Conservation (phyloP, 164 flowering plant species). For the Litsea cubeba region DNA sequence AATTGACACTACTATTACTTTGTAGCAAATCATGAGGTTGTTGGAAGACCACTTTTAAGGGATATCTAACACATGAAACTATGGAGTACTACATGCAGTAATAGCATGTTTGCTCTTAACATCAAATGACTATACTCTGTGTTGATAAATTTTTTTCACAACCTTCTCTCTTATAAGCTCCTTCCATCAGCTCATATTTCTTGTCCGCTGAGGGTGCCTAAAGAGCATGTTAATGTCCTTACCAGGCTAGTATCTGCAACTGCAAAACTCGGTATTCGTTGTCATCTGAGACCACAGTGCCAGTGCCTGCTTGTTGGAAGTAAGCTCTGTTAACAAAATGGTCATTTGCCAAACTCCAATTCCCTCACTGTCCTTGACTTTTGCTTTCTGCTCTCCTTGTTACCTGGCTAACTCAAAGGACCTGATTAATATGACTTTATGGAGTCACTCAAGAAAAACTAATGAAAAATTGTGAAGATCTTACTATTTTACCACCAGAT, state of each 20-base stretch:
- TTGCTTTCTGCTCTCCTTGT: background rate
- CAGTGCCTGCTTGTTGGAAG: slow-evolving; percentile 11
- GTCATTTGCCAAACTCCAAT: slow-evolving; percentile 28
- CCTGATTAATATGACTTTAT: background rate
- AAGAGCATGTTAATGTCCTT: slow-evolving; percentile 20
- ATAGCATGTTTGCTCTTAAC: background rate
- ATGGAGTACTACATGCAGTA: background rate
- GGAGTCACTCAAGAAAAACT: background rate
- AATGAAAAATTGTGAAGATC: background rate
- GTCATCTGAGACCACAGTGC: slow-evolving; percentile 10
- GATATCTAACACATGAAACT: no score
- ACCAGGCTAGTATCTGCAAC: slow-evolving; percentile 17
- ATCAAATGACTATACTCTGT: background rate
- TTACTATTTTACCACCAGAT: slow-evolving; percentile 44
- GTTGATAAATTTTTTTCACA: no score
- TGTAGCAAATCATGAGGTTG: no score
- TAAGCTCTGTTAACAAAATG: slow-evolving; percentile 19
- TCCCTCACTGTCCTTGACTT: slow-evolving; percentile 19
- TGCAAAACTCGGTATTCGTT: slow-evolving; percentile 13
- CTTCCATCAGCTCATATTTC: slow-evolving; percentile 13
- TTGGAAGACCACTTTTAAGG: no score
- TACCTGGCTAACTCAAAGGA: background rate
- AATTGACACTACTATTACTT: no score
- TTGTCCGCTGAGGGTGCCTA: slow-evolving; percentile 18
- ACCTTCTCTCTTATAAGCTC: background rate